phyloP scores from a whole-genome alignment of 768 basidiomycete genomes.

The Tricholoma furcatifolium region DNA sequence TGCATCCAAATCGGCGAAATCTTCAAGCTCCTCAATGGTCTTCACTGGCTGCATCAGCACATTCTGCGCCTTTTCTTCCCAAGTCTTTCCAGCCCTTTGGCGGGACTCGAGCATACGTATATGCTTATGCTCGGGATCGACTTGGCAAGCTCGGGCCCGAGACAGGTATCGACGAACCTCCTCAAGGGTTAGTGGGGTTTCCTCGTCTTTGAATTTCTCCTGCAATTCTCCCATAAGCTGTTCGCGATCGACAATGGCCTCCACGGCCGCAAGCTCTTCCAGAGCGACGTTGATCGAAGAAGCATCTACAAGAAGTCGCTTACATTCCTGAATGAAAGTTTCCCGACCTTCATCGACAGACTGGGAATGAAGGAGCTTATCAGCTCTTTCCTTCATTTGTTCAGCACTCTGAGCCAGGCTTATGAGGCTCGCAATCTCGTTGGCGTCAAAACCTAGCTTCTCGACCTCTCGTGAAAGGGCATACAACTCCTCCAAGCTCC shows the following conservation, averaged over 20 bases:
- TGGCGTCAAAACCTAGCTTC: conserved; percentile 78
- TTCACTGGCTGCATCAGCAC: conserved; percentile 70
- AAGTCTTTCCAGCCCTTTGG: conserved; percentile 66
- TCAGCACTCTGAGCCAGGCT: conserved; percentile 62
- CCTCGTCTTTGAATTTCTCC: conserved; percentile 66
- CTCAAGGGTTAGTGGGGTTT: conserved; percentile 58
- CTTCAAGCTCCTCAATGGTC: conserved; percentile 74
- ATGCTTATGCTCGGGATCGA: conserved; percentile 63
- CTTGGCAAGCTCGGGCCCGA: conserved; percentile 66
- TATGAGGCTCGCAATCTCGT: conserved; percentile 63
- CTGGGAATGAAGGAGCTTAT: conserved; percentile 43
- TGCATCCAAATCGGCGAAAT: conserved; percentile 63
- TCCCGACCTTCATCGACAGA: conserved; percentile 46
- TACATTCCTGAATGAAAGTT: conserved; percentile 66
- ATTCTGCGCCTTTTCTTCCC: conserved; percentile 71
- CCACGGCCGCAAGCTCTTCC: conserved; percentile 74
- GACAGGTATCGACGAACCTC: conserved; percentile 74
- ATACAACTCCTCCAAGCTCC: conserved; percentile 69
- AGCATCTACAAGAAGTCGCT: conserved; percentile 64
- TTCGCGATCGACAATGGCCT: conserved; percentile 79
- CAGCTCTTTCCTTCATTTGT: conserved; percentile 57
- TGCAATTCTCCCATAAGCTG: conserved; percentile 76
- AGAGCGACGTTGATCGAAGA: conserved; percentile 82
- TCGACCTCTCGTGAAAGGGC: conserved; percentile 71
- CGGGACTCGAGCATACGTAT: conserved; percentile 64